These are phyloP conservation scores for Sapria himalayana DNA, from an alignment of 345 rosid species.

Conservation along the genomic window DNA sequence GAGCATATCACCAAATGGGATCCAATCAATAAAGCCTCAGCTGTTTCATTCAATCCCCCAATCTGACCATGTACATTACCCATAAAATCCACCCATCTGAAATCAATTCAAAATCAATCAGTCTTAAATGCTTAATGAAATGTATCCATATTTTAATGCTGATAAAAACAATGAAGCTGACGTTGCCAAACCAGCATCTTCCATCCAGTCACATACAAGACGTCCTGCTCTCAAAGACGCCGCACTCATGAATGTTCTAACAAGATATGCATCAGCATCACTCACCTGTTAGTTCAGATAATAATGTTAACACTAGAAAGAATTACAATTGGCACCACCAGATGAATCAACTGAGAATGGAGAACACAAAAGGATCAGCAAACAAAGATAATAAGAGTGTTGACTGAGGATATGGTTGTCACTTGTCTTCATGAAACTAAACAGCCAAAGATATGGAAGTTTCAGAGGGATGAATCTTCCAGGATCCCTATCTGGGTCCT, in stretches of 20 bases:
- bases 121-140: too few relatives aligned
- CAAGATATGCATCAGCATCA: slow-evolving; percentile 54
- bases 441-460: too few relatives aligned
- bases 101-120: slow-evolving; percentile 8
- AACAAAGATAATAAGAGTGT: too few relatives aligned
- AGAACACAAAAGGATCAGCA: too few relatives aligned
- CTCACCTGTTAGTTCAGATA: slow-evolving; percentile 37
- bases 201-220: slow-evolving; percentile 63
- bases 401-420: too few relatives aligned
- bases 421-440: too few relatives aligned
- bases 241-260: slow-evolving; percentile 84
- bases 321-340: too few relatives aligned
- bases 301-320: too few relatives aligned
- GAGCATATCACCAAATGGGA: slow-evolving; percentile 77
- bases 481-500: too few relatives aligned
- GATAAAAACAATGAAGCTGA: slow-evolving; percentile 18
- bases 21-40: slow-evolving; percentile 52
- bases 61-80: slow-evolving; percentile 88
- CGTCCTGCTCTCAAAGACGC: slow-evolving; percentile 45
- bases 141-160: too few relatives aligned
- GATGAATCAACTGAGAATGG: too few relatives aligned
- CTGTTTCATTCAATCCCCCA: slow-evolving; percentile 37
- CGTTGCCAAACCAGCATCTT: slow-evolving; percentile 95
- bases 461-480: too few relatives aligned
- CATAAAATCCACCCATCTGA: slow-evolving; percentile 83